Base-by-base conservation (phyloP, 1,139 yeast species). In the Blastobotrys buckinghamii region DNA sequence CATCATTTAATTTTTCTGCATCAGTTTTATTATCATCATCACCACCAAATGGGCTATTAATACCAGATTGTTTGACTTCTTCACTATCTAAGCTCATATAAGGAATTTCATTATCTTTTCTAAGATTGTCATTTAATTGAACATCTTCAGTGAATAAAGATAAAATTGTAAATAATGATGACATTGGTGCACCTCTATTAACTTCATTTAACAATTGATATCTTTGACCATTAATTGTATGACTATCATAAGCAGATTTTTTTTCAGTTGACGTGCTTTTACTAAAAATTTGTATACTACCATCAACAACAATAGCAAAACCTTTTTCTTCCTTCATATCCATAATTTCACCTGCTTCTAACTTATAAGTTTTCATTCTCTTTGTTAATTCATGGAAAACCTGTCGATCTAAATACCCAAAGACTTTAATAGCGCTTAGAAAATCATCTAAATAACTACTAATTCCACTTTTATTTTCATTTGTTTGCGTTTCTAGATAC, bases 271-370 rank as follows among this genome's bases (percentile, higher is more conserved):
- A 24, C 13, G n/a, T 37, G 12, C 81, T 68, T 53, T 78, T 79
- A 46, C 85, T 81, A 62, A 80, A 89, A 0, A 92, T 87, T 58
- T 87, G 90, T 41, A 90, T 78, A 10, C 81, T 76, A 0, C 98
- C 98, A 58, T 90, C 97, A 0, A 90, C 96, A n/a, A 92, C 96
- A 44, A 92, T 84, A 39, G 92, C 82, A 61, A 92, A 89, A 0
- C 97, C 97, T 22, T 84, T 70, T 17, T 81, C 76, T 50, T 85
- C 92, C 55, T 84, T 85, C 42, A 90, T 68, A 45, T 80, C 75
- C 37, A 92, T 67, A 4, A 84, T 75, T 63, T 92, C 97, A 40
- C 89, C 94, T 8, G 78, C 75, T 32, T 82, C 81, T 39, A 92
- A 66, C 56, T 87, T 84, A 61, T 88, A 90, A 1, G 97, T 92